Evolutionary conservation across 2,329 filamentous ascomycete genomes (phyloP), one percentile per base, ranked within the genome.

Genomic region (Cercospora berteroae): DNA sequence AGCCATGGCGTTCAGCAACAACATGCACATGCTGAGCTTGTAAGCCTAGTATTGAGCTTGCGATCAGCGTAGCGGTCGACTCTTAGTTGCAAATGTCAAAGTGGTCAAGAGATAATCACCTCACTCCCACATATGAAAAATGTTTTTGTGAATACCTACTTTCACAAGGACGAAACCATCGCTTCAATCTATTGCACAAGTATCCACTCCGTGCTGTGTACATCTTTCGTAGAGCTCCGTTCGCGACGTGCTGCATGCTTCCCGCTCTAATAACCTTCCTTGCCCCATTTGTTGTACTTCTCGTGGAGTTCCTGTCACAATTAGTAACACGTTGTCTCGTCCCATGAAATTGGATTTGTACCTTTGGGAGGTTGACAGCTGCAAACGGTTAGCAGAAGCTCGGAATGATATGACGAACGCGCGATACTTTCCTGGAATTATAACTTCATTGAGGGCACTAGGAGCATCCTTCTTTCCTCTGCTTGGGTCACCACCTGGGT

Each of bases 261-360:
- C 27, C 18, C 10, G 60, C 36, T 73, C 72, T 77, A 92, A 83
- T 91, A 98, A 75, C 93, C 94, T 74, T 98, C 95, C 89, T 98
- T 98, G 82, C 95, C 95, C 89, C 92, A 98, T 87, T 99, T 99
- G 91, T 99, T 99, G 89, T 90, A 98, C 84, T 90, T 91, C 76
- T 99, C 95, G 84, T 99, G 95, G 72, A 97, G 88, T 77, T 90
- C 87, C 92, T 96, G 76, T 66, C 42, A 50, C 48, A 60, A 2
- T 39, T 1, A 25, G 44, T 55, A 2, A 39, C 36, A 8, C 13
- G 36, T 39, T n/a, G 36, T 39, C 36, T 39, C 36, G 2, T 39
- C 36, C 6, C 36, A 3, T n/a, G 36, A 3, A 12, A 39, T 1
- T 39, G 2, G 36, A 39, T 59, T 74, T 85, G 71, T 84, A 93